Evolutionary conservation across 345 rosid genomes (phyloP), one percentile per base, ranked within the genome.

Genomic region (Adansonia digitata): DNA sequence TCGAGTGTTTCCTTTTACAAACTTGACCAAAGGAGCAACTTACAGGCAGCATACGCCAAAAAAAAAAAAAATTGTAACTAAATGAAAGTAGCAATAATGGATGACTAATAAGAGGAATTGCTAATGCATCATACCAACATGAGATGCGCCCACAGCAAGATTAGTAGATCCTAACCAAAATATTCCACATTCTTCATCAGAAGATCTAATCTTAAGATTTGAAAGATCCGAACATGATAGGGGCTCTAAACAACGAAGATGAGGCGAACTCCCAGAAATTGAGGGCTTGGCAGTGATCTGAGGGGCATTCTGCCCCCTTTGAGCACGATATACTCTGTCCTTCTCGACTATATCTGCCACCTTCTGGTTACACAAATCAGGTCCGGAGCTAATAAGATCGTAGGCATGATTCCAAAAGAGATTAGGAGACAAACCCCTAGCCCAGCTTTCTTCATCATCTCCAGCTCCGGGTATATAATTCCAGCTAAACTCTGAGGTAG

Each of bases 361-460:
- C 88, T 86, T 91, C 83, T 84, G 89, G 77, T 91, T 94, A 79
- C 97, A 92, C 27, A 82, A 60, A 73, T 82, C 90, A 74, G 98
- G 97, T n/a, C 87, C 91, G 0, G 90, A 82, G 67, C 83, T 77
- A 43, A 94, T 92, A 63, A 91, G 73, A 87, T 91, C 91, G 69
- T 86, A 82, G 17, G 78, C 91, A 82, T 92, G 85, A 5, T 71
- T 82, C 98, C 98, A 94, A 78, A 92, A 94, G 72, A 88, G 81
- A 79, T 77, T 77, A 3, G 98, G 97, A 1, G 97, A 77, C 29
- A 94, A 83, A 60, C 97, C 93, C 87, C 97, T 87, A 4, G 98
- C 88, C 98, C 98, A 94, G 79, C 97, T 91, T 81, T 94, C 98
- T 85, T 94, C 97, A 75, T 94, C 98, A 51, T 94, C 98, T 74